phyloP scores from a whole-genome alignment of 2,329 filamentous ascomycete genomes.

The Cylindrodendrum hubeiense region DNA sequence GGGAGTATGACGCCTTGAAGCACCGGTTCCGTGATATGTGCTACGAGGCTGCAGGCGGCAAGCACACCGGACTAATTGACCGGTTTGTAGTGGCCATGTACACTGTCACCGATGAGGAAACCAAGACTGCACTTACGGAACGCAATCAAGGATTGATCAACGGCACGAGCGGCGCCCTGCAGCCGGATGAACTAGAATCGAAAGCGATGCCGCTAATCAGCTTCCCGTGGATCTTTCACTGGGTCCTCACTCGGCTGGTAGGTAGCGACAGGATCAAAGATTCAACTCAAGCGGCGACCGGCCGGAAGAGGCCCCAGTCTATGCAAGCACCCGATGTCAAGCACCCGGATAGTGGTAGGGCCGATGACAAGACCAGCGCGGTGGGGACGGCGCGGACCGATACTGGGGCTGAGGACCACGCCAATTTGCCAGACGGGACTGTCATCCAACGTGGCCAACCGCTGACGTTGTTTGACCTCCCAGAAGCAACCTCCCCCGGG shows the following conservation, averaged over 20 bases:
- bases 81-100: conserved; percentile 92
- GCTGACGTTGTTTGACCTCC: conserved; percentile 29
- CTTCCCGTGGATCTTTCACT: conserved; percentile 92
- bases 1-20: conserved; percentile 74
- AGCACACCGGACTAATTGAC: conserved; percentile 69
- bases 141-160: conserved; percentile 44
- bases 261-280: conserved; percentile 37
- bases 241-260: conserved; percentile 60
- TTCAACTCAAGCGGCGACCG: conserved; percentile 28
- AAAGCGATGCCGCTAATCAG: conserved; percentile 84
- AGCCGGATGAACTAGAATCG: conserved; percentile 42
- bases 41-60: conserved; percentile 71
- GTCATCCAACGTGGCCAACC: conserved; percentile 36
- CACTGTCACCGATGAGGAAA: conserved; percentile 79
- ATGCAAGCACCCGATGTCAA: neutral
- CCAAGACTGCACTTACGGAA: conserved; percentile 69
- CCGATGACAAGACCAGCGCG: neutral
- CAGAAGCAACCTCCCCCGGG: conserved; percentile 11
- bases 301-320: conserved; percentile 8
- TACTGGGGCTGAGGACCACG: conserved; percentile 22
- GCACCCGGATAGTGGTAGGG: neutral
- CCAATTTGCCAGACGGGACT: conserved; percentile 34
- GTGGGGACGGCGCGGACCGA: conserved; percentile 3
- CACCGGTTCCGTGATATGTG: conserved; percentile 77
- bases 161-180: conserved; percentile 47